phyloP scores from a whole-genome alignment of 169 alveolate species.

The Plasmodium chabaudi region DNA sequence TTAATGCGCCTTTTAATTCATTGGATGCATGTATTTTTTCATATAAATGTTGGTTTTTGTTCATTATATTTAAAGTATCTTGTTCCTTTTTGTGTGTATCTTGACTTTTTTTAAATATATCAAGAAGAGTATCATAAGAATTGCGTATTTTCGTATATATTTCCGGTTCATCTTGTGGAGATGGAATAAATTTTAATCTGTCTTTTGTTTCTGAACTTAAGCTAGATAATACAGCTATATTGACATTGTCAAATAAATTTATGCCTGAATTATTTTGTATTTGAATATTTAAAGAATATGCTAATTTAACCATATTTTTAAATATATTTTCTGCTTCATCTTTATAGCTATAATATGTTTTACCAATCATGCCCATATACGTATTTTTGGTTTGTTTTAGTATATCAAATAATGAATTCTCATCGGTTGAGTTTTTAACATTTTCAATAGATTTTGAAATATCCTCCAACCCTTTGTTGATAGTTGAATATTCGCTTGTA shows the following conservation, averaged over 20 bases:
- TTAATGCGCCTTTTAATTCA: slow-evolving; percentile 8
- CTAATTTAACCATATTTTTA: background rate
- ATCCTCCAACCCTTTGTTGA: background rate
- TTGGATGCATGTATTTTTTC: background rate
- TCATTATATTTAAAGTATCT: background rate
- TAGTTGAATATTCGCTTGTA: background rate
- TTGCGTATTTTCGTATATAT: background rate
- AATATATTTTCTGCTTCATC: slow-evolving; percentile 2
- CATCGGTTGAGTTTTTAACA: background rate
- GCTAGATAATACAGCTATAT: background rate
- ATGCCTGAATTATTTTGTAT: background rate
- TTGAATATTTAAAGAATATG: background rate
- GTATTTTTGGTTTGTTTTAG: background rate
- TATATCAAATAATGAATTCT: background rate
- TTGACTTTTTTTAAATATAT: background rate
- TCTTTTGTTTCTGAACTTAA: background rate
- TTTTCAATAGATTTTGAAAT: background rate
- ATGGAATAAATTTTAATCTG: background rate
- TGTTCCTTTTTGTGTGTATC: background rate
- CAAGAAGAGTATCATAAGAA: background rate
- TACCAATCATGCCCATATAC: background rate
- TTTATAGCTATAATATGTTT: background rate
- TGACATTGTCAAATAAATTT: background rate
- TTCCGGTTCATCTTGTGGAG: background rate
- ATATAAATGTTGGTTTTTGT: background rate